Conservation (phyloP, 2,329 filamentous ascomycete species). For the Neodidymelliopsis sp. region DNA sequence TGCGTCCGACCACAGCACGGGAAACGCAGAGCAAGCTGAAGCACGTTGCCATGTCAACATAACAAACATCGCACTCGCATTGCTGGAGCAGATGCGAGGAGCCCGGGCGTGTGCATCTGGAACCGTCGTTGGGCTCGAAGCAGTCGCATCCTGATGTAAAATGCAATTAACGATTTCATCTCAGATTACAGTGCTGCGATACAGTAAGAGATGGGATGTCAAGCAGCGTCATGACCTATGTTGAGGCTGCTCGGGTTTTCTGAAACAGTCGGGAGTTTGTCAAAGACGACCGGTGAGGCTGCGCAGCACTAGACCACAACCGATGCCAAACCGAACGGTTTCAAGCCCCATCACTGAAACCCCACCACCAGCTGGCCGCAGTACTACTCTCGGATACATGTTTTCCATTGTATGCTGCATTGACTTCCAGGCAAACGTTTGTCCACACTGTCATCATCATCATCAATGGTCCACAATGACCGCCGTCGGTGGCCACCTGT, state of each 20-base stretch:
- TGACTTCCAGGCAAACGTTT: background rate
- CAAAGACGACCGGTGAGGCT: conserved; percentile 11
- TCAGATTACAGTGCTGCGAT: conserved; percentile 7
- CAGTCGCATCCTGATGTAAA: conserved; percentile 5
- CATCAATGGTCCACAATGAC: background rate
- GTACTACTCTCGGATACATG: background rate
- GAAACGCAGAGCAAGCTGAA: background rate
- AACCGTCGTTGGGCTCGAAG: background rate
- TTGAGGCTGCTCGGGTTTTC: conserved; percentile 7
- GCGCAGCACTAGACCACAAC: conserved; percentile 26
- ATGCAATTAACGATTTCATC: background rate
- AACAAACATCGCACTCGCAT: background rate
- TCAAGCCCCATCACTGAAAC: conserved; percentile 27
- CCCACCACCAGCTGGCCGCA: conserved; percentile 6
- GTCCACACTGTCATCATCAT: background rate
- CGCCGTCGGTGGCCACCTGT: background rate
- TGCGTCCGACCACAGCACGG: background rate
- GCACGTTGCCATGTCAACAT: background rate
- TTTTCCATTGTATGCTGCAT: background rate
- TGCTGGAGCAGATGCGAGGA: background rate
- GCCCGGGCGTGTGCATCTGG: background rate
- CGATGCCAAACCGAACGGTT: conserved; percentile 37
- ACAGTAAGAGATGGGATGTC: conserved; percentile 5
- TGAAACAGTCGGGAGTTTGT: conserved; percentile 25
- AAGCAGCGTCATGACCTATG: background rate